Percentiles rank a stretch among this genome's conserved stretches.
These are phyloP conservation scores for Corynascus novoguineensis DNA, from an alignment of 495 filamentous ascomycete species.

Conservation along the genomic window DNA sequence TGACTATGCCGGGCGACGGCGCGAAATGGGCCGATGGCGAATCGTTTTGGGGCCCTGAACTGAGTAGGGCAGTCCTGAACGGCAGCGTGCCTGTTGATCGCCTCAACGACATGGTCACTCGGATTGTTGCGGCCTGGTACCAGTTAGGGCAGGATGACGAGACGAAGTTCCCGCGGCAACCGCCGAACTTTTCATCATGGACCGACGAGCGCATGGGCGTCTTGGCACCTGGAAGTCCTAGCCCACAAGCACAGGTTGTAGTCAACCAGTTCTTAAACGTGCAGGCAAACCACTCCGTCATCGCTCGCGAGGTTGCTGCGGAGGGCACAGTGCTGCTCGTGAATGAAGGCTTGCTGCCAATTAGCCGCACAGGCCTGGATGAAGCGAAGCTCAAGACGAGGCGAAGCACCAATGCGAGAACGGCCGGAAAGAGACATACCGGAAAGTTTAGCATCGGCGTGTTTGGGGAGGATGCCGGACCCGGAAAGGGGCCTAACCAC, in stretches of 20 bases:
- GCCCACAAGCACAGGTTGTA: conserved; percentile 46
- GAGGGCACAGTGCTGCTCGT: conserved; percentile 86
- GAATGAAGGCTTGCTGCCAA: conserved; percentile 62
- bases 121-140: conserved; percentile 90
- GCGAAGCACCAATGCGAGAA: conserved; percentile 16
- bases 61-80: conserved; percentile 76
- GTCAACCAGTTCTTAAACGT: conserved; percentile 78
- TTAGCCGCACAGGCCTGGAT: conserved; percentile 50
- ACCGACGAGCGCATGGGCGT: conserved; percentile 64
- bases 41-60: conserved; percentile 71
- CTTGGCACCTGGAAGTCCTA: conserved; percentile 57
- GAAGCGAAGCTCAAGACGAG: conserved; percentile 28
- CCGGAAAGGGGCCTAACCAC: conserved; percentile 61
- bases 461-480: conserved; percentile 81
- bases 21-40: conserved; percentile 67
- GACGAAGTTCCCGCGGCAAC: conserved; percentile 57
- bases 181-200: conserved; percentile 91
- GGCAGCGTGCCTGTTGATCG: conserved; percentile 74
- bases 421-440: conserved; percentile 20
- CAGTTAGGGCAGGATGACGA: conserved; percentile 77
- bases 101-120: conserved; percentile 88
- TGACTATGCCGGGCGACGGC: conserved; percentile 95
- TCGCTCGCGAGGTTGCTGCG: conserved; percentile 68
- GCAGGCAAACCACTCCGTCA: conserved; percentile 59
- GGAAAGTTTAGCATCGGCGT: conserved; percentile 61